Evolutionary conservation across 2,329 filamentous ascomycete genomes (phyloP).

Genomic region (Sclerotinia sclerotiorum): DNA sequence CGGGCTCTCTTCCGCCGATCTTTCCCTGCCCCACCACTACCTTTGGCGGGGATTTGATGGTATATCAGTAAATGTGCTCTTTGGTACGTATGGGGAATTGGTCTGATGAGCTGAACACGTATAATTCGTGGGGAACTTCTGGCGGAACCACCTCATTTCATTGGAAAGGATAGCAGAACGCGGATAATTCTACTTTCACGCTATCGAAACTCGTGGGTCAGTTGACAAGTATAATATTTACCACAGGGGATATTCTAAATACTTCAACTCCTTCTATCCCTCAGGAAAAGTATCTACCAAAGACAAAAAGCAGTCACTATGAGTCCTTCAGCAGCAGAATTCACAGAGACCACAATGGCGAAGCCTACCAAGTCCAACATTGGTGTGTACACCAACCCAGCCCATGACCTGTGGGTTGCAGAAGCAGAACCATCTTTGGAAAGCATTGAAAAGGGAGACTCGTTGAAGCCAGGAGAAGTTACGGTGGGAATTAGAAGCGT

Average conservation of each 20-base stretch:
- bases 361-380: conserved; percentile 74
- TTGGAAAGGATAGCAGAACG: conserved; percentile 16
- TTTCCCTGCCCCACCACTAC: conserved; percentile 16
- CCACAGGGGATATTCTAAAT: conserved; percentile 5
- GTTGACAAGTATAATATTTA: conserved; percentile 17
- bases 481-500: conserved; percentile 89
- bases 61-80: conserved; percentile 5
- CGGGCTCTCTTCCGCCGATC: conserved; percentile 25
- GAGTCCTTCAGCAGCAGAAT: conserved; percentile 36
- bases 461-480: conserved; percentile 78
- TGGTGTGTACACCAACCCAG: conserved; percentile 92
- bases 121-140: conserved; percentile 23
- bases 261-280: conserved; percentile 6
- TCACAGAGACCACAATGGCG: conserved; percentile 29
- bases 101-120: conserved; percentile 8
- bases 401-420: conserved; percentile 86
- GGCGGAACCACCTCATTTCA: neutral
- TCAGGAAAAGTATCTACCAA: neutral
- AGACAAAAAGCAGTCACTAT: conserved; percentile 22
- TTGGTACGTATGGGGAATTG: neutral
- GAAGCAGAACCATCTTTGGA: conserved; percentile 75
- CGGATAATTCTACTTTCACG: conserved; percentile 18
- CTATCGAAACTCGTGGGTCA: conserved; percentile 18
- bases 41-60: conserved; percentile 13
- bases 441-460: conserved; percentile 65